phyloP scores from a whole-genome alignment of 202 grass and related monocot genomes.

The Carex arenaria region DNA sequence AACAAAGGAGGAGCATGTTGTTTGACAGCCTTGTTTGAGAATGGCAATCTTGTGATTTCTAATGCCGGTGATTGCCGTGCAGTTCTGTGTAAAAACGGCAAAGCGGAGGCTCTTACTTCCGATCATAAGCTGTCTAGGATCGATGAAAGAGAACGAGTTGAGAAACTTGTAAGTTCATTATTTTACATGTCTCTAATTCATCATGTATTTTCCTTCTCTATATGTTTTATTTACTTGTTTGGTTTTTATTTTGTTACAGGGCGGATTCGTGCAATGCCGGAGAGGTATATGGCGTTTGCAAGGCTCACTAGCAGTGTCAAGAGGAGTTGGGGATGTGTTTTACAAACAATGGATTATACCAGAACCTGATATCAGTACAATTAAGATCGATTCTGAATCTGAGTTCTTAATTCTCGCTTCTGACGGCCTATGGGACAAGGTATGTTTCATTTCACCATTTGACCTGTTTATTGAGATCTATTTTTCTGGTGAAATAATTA shows the following conservation, averaged over 20 bases:
- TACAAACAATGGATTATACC: slow-evolving; percentile 46
- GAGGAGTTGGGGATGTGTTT: slow-evolving; percentile 39
- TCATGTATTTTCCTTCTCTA: neutral
- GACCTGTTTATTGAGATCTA: neutral
- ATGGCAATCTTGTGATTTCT: slow-evolving; percentile 35
- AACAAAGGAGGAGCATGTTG: slow-evolving; percentile 35
- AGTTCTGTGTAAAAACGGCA: slow-evolving; percentile 31
- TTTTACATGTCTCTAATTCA: neutral
- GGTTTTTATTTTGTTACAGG: slow-evolving; percentile 17
- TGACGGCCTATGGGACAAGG: slow-evolving; percentile 51
- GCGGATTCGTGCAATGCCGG: slow-evolving; percentile 27
- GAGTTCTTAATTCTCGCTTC: slow-evolving; percentile 51
- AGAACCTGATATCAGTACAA: slow-evolving; percentile 31
- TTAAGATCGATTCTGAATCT: slow-evolving; percentile 27
- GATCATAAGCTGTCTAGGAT: slow-evolving; percentile 31
- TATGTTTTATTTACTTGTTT: neutral
- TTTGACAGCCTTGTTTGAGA: slow-evolving; percentile 36
- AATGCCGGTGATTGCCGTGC: slow-evolving; percentile 49
- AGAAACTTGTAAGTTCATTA: slow-evolving; percentile 37
- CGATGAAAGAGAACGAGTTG: slow-evolving; percentile 44
- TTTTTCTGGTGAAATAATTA: neutral
- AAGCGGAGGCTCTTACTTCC: slow-evolving; percentile 38
- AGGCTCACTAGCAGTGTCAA: slow-evolving; percentile 41
- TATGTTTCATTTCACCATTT: neutral
- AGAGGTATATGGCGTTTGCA: slow-evolving; percentile 42